Evolutionary conservation across 805 yeast species (phyloP).

Genomic region (Cyberlindnera nakhonratchasimensis): DNA sequence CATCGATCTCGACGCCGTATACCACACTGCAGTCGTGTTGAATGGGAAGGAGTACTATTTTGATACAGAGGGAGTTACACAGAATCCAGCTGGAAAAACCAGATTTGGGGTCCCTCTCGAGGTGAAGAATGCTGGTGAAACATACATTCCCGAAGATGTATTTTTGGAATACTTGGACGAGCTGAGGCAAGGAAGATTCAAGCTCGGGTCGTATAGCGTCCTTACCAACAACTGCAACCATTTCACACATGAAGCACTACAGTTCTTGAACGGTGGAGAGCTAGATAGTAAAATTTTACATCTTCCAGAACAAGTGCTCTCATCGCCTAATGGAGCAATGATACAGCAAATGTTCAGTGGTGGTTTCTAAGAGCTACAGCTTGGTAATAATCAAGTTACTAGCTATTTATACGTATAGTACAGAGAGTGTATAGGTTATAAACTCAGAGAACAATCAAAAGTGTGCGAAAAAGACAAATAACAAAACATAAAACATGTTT

Average conservation of each 20-base stretch:
- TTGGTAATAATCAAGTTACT: too few relatives aligned
- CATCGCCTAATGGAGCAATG: conserved; percentile 50
- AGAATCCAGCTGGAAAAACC: conserved; percentile 45
- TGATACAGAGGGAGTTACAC: conserved; percentile 52
- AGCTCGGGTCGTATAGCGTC: conserved; percentile 44
- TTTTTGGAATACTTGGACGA: conserved; percentile 52
- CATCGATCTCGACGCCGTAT: conserved; percentile 54
- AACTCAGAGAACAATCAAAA: background rate
- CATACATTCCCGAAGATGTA: conserved; percentile 49
- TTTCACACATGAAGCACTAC: conserved; percentile 54
- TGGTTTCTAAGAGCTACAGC: too few relatives aligned
- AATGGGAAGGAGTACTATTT: conserved; percentile 54
- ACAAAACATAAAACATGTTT: background rate
- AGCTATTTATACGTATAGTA: conserved; percentile 1
- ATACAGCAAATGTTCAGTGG: conserved; percentile 34
- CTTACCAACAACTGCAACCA: conserved; percentile 68
- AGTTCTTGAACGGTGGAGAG: conserved; percentile 53
- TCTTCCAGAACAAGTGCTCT: conserved; percentile 50
- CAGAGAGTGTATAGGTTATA: background rate
- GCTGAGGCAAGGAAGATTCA: conserved; percentile 40
- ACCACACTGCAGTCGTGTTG: conserved; percentile 60
- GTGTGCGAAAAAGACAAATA: background rate
- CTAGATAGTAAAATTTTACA: conserved; percentile 51
- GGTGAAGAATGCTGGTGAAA: conserved; percentile 50
- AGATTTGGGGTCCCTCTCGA: conserved; percentile 58